Conservation (phyloP, 2,329 filamentous ascomycete genomes). For the Magnaporthales sp. region DNA sequence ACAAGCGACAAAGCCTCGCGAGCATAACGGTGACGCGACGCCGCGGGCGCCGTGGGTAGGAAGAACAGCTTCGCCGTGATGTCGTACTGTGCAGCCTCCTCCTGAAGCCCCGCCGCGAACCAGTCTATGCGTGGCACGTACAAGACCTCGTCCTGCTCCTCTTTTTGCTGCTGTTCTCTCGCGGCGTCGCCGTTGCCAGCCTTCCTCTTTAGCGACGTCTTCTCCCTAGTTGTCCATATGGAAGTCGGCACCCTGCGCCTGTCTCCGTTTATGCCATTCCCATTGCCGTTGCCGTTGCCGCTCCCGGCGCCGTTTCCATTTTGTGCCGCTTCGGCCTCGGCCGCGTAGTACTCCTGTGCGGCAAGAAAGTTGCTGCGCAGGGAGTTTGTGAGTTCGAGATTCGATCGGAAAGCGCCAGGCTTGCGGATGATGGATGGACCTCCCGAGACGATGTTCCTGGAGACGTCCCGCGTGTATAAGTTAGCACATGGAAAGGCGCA, state of each 20-base stretch:
- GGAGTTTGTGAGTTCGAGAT: constrained; percentile 84
- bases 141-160: constrained; percentile 43
- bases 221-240: constrained; percentile 34
- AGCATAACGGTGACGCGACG: constrained; percentile 60
- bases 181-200: background rate
- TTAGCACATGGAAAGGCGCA: background rate
- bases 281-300: constrained; percentile 16
- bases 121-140: constrained; percentile 76
- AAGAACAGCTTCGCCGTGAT: constrained; percentile 96
- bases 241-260: constrained; percentile 6
- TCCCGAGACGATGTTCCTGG: constrained; percentile 73
- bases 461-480: background rate
- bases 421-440: constrained; percentile 79
- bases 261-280: constrained; percentile 16
- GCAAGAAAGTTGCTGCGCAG: constrained; percentile 75
- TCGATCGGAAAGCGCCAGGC: constrained; percentile 71
- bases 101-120: constrained; percentile 60
- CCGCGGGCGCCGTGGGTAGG: constrained; percentile 50
- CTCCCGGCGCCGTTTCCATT: constrained; percentile 11
- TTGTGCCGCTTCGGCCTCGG: constrained; percentile 17
- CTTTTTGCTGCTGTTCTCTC: constrained; percentile 6
- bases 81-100: constrained; percentile 80
- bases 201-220: constrained; percentile 31
- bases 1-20: constrained; percentile 74
- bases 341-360: constrained; percentile 54